phyloP scores from a whole-genome alignment of 176 grass and related monocot species.

The Musa beccarii region DNA sequence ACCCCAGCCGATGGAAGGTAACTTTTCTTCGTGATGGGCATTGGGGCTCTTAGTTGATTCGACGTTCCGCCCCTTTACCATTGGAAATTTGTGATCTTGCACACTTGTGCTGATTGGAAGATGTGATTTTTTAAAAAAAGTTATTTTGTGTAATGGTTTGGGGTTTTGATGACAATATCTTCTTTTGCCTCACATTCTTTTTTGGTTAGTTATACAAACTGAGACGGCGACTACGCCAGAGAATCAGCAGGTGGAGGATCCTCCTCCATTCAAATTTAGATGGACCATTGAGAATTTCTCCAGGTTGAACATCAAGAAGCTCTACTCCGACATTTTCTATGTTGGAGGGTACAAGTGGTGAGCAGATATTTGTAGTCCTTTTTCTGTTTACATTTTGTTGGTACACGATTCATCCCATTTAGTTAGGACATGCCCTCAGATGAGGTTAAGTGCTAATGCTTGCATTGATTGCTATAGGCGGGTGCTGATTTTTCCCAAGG shows the following conservation, averaged over 20 bases:
- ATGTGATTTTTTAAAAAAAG: not conserved
- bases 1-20: constrained; percentile 23
- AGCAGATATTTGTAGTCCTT: constrained; percentile 18
- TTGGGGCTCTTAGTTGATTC: not conserved
- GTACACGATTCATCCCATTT: not conserved
- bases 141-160: not conserved
- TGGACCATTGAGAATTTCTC: constrained; percentile 94
- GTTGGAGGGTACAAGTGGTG: constrained; percentile 92
- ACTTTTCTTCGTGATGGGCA: not conserved
- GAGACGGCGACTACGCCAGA: constrained; percentile 59
- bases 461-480: not conserved
- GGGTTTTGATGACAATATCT: not conserved
- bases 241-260: constrained; percentile 74
- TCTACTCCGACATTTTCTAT: constrained; percentile 75
- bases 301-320: constrained; percentile 70
- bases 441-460: not conserved
- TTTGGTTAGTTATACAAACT: constrained; percentile 41
- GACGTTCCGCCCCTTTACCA: not conserved
- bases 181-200: not conserved
- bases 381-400: not conserved
- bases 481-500: constrained; percentile 9
- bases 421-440: not conserved
- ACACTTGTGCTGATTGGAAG: not conserved
- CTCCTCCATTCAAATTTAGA: constrained; percentile 74
- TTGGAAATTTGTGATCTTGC: not conserved